Conservation (phyloP, 2,329 filamentous ascomycete genomes). For the Monilinia fructicola region DNA sequence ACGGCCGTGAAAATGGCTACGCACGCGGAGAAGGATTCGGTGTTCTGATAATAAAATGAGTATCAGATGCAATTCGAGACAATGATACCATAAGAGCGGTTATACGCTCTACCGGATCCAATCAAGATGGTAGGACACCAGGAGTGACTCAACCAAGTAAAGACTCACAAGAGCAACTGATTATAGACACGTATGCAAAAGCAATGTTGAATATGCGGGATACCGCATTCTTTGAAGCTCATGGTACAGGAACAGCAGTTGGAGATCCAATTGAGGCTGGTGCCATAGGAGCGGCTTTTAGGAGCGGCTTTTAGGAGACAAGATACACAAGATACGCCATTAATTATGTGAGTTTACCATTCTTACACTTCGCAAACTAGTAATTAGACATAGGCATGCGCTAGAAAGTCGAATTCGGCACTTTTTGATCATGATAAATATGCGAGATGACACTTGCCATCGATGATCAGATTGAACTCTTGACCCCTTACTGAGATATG, state of each 20-base stretch:
- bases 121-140: conserved; percentile 54
- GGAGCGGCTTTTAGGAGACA: too few species aligned
- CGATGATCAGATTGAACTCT: too few species aligned
- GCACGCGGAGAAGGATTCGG: conserved; percentile 61
- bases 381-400: background rate
- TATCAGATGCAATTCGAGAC: conserved; percentile 56
- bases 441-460: too few species aligned
- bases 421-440: background rate
- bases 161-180: conserved; percentile 42
- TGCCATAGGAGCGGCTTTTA: background rate
- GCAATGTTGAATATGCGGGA: conserved; percentile 19
- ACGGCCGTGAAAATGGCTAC: conserved; percentile 61
- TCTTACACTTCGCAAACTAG: too few species aligned
- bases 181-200: conserved; percentile 23
- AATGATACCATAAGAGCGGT: conserved; percentile 57
- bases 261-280: conserved; percentile 9
- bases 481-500: too few species aligned
- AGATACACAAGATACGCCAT: too few species aligned
- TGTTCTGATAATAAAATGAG: conserved; percentile 58
- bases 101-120: conserved; percentile 44
- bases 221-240: conserved; percentile 9
- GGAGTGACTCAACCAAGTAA: conserved; percentile 54
- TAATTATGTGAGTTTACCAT: too few species aligned
- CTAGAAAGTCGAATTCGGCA: background rate
- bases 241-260: conserved; percentile 13